Evolutionary conservation across 371 early-diverging fungal species (phyloP), one percentile per base, ranked within the genome.

Genomic region (Dinochytrium kinnereticum): DNA sequence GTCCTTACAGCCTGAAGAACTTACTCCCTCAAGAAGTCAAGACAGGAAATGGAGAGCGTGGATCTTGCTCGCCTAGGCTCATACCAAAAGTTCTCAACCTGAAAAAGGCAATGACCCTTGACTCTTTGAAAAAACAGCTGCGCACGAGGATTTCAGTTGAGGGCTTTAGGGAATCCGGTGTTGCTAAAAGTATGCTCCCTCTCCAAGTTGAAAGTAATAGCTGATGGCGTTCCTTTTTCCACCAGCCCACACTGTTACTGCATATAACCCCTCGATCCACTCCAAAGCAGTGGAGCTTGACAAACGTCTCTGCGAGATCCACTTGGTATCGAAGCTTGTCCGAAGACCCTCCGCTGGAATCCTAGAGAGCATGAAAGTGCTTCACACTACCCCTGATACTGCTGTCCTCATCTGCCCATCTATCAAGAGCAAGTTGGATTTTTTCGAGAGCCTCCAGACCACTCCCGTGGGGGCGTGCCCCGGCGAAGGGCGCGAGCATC

Each of bases 301-400:
- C 66, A 38, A 44, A 19, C 39, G 44, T 40, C 44, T 66, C n/a
- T 66, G 38, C 44, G 66, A 66, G 30, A 66, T 66, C 66, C 38
- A 66, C 26, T 44, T 66, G 21, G 66, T 66, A 21, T 66, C 66
- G 3, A 66, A 66, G 26, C 66, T 66, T 33, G 44, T 66, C 28
- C 38, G 44, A 3, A 39, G 66, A 2, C 66, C 66, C 21, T 66
- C 66, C 17, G 66, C 66, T 19, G 19, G 36, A 2, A 37, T 66
- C 44, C 66, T 66, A 2, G 66, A 66, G 66, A 44, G 49, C 49
- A 66, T 66, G 66, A 66, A 66, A 24, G 40, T 66, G 24, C 66
- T 66, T 10, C 66, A 5, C 7, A 5, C 39, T n/a, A 66, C 26
- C 28, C 66, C 66, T 17, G 39, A 7, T 2, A 66, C 38, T 10